Base-by-base conservation (phyloP, 495 filamentous ascomycete species). In the Podospora fimiseda region DNA sequence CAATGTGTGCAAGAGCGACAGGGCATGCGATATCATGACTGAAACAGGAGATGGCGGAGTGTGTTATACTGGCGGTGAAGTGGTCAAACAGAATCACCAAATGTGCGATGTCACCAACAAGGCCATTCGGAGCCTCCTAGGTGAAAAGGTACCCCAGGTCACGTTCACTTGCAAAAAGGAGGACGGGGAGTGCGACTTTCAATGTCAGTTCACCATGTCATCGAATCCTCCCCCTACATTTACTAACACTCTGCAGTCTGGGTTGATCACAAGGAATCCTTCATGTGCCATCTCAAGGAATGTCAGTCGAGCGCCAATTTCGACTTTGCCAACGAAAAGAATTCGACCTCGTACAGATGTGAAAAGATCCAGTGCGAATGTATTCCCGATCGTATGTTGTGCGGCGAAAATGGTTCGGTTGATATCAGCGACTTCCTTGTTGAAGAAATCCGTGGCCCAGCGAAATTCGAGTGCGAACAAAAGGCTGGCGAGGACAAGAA, bases 51-150 rank as follows among this genome's bases (percentile, higher is more conserved):
- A 86, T 38, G 89, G 81, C 39, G 91, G 89, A 23, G 88, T 94
- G 19, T 98, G 93, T 73, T 95, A 95, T 60, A 87, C 86, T 57
- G 83, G 92, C 57, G 91, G 90, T 37, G 80, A 95, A 54, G 86
- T 93, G 4, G 84, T 96, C 23, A 88, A 95, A 59, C 81, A 95
- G 66, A 98, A 97, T 67, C 90, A 88, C 67, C 94, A 97, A 74
- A 91, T 95, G 81, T 98, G 93, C 67, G 88, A 94, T 74, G 92
- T 98, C 57, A 97, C 91, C 41, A 98, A 97, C 72, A 67, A 63
- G 56, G 93, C 94, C 71, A 98, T 98, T 63, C 69, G 93, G 23
- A 83, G 92, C 49, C 82, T 91, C 70, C 76, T 98, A 38, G 86
- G 90, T 60, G 82, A 82, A 27, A 77, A 84, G 62, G 87, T 87